Conservation (phyloP, 2,329 filamentous ascomycete species). For the Drechslerella coelobrocha region DNA sequence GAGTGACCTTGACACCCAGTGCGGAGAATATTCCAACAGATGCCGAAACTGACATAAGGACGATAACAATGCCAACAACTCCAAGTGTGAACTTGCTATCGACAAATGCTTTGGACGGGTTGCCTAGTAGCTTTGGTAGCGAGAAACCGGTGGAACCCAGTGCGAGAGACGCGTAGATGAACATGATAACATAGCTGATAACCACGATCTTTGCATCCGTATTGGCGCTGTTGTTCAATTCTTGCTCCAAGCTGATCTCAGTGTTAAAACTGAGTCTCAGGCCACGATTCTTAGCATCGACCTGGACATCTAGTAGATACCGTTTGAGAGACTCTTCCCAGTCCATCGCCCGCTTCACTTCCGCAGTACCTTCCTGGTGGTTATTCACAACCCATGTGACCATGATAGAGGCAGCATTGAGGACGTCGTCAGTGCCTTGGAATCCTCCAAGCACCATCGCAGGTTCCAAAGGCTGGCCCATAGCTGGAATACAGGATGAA, state of each 20-base stretch:
- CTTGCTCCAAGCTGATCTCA: constrained; percentile 91
- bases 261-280: constrained; percentile 92
- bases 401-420: constrained; percentile 79
- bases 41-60: constrained; percentile 94
- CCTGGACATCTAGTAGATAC: constrained; percentile 76
- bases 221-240: constrained; percentile 97
- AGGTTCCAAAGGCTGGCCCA: constrained; percentile 85
- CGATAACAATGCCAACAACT: constrained; percentile 92
- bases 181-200: constrained; percentile 98
- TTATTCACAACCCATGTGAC: constrained; percentile 96
- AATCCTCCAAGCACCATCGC: constrained; percentile 86
- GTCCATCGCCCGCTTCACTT: constrained; percentile 77
- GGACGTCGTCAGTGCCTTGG: constrained; percentile 68
- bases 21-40: constrained; percentile 95
- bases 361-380: constrained; percentile 73
- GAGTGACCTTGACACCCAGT: constrained; percentile 86
- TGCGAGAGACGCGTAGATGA: constrained; percentile 91
- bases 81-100: constrained; percentile 97
- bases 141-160: constrained; percentile 86
- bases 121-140: constrained; percentile 76
- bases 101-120: constrained; percentile 83
- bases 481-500: constrained; percentile 81
- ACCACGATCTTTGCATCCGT: constrained; percentile 96
- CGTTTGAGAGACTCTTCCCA: constrained; percentile 83
- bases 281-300: constrained; percentile 77